These are phyloP conservation scores for Nyctanthes arbortristis DNA, from an alignment of 257 asterid genomes.

Conservation along the genomic window DNA sequence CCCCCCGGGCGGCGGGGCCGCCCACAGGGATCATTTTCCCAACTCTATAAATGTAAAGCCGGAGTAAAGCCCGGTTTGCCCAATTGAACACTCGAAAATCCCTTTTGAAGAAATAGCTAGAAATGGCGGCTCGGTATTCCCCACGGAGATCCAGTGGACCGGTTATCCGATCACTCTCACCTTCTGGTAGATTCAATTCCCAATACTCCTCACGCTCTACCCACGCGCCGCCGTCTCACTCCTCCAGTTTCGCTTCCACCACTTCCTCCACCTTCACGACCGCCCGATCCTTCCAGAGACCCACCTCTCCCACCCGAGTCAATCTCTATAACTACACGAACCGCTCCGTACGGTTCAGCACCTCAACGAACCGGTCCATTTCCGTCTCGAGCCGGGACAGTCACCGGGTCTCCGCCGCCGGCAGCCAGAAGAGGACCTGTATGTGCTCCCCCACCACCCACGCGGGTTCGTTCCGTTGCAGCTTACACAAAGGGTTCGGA, in stretches of 20 bases:
- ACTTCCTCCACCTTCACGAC: conserved; percentile 41
- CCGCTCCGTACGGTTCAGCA: conserved; percentile 35
- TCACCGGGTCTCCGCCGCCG: conserved; percentile 17
- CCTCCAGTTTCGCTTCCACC: conserved; percentile 44
- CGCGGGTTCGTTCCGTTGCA: conserved; percentile 75
- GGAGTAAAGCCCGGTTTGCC: conserved; percentile 42
- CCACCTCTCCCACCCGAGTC: conserved; percentile 44
- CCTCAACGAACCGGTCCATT: conserved; percentile 41
- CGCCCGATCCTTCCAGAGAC: conserved; percentile 27
- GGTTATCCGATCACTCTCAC: conserved; percentile 39
- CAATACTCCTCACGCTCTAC: not conserved
- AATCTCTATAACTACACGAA: conserved; percentile 7
- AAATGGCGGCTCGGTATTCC: conserved; percentile 38
- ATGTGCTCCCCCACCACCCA: conserved; percentile 71
- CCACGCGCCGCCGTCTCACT: conserved; percentile 25
- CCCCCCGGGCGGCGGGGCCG: no score
- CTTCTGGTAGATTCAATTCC: conserved; percentile 29
- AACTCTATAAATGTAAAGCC: conserved; percentile 25
- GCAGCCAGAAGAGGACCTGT: conserved; percentile 44
- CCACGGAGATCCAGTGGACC: conserved; percentile 55
- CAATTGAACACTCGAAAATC: conserved; percentile 25
- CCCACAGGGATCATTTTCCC: not conserved
- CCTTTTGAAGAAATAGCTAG: not conserved
- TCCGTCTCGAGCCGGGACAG: conserved; percentile 27
- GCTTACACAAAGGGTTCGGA: conserved; percentile 42